Conservation (phyloP, 495 filamentous ascomycete species). For the Amphirosellinia nigrospora region DNA sequence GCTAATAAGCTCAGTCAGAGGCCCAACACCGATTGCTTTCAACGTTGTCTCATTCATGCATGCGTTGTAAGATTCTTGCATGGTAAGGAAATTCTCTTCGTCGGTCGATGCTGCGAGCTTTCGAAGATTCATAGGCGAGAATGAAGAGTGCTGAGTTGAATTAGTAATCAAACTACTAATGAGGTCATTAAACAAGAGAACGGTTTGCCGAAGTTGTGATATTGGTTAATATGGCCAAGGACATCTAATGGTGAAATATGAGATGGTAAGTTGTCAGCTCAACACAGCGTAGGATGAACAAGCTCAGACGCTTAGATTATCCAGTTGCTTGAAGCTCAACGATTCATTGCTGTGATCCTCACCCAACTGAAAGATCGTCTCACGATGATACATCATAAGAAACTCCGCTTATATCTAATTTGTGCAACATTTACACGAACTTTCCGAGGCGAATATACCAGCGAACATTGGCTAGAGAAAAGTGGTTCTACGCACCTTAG, state of each 20-base stretch:
- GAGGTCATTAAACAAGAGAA: background rate
- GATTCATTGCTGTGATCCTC: background rate
- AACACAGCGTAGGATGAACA: background rate
- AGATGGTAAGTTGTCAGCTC: background rate
- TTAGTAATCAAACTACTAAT: slow-evolving; percentile 23
- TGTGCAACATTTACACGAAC: background rate
- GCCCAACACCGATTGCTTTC: slow-evolving; percentile 58
- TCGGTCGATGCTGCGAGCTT: slow-evolving; percentile 49
- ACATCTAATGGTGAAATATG: background rate
- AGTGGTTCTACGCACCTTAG: slow-evolving; percentile 36
- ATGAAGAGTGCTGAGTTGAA: slow-evolving; percentile 47
- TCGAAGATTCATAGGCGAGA: slow-evolving; percentile 49
- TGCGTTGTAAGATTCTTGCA: slow-evolving; percentile 66
- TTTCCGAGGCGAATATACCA: background rate
- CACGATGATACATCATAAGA: background rate
- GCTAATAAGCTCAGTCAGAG: slow-evolving; percentile 56
- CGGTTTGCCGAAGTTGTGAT: background rate
- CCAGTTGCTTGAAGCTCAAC: background rate
- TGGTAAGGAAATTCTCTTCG: slow-evolving; percentile 68
- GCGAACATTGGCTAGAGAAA: background rate
- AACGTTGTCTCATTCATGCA: slow-evolving; percentile 67
- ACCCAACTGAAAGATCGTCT: background rate
- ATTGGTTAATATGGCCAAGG: background rate
- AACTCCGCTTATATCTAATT: background rate
- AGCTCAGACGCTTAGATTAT: background rate